Evolutionary conservation across 2,329 filamentous ascomycete genomes (phyloP), one percentile per base, ranked within the genome.

Genomic region (Alternaria gansuensis): DNA sequence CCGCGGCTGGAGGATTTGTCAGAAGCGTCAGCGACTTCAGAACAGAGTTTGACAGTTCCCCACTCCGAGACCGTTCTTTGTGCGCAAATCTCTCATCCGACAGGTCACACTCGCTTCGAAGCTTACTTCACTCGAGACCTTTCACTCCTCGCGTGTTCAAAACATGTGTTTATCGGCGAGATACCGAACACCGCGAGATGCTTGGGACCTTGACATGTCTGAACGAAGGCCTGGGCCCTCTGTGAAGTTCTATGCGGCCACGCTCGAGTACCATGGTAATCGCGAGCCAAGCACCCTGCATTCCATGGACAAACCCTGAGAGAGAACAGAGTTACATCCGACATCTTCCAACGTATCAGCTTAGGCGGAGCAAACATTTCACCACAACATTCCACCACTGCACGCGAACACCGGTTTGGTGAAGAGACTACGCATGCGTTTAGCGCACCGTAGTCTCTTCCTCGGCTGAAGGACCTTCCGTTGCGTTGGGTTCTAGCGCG

Each of bases 381-480:
- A n/a, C 34, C 33, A 28, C 14, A 39, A 23, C 14, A 24, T 11
- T 43, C 41, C 49, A 34, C 33, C 28, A 36, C 28, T 13, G 39
- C 14, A 50, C 29, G 36, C 39, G 23, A 28, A 23, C 48, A 33
- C 37, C 29, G 44, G 39, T 46, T 49, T 49, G 37, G 29, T 51
- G 29, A 14, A 51, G 29, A 43, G 37, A 43, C 36, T 43, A 48
- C 46, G 40, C 46, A 17, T 51, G 43, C 52, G 37, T 41, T 59
- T 59, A 51, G 46, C 40, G 40, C 33, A 51, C 21, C 40, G 39
- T 31, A 49, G 46, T 51, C 23, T 31, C n/a, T 34, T 4, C 31
- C 9, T 24, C 21, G 31, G 44, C 29, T 48, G 44, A 36, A 34
- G 33, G 33, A 39, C n/a, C 23, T 50, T 10, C n/a, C 23, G 34